Evolutionary conservation across 148 eudicot genomes (phyloP).

Genomic region (Pharnaceum exiguum): DNA sequence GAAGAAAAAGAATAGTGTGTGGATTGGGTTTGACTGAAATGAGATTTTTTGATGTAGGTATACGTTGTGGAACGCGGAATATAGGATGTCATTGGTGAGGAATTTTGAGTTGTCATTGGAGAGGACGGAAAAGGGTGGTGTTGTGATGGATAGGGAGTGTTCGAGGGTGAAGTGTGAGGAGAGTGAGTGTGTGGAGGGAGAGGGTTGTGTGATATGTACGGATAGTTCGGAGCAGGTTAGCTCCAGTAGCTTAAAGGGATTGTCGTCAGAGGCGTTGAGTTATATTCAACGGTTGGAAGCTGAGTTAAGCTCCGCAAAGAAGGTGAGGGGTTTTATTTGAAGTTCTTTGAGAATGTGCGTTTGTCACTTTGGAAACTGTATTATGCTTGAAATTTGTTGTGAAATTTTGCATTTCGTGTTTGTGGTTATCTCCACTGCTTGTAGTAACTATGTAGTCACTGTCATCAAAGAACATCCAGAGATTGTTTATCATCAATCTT

Average conservation of each 20-base stretch:
- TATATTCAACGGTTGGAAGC: constrained; percentile 64
- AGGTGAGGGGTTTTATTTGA: constrained; percentile 34
- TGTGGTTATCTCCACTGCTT: too few species aligned
- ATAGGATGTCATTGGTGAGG: constrained; percentile 69
- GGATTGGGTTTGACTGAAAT: too few species aligned
- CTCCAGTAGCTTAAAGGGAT: constrained; percentile 34
- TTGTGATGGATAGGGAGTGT: constrained; percentile 24
- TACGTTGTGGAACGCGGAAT: constrained; percentile 92
- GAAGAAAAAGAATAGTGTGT: too few species aligned
- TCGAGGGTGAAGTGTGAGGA: constrained; percentile 24
- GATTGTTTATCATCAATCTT: too few species aligned
- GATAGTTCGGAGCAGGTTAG: constrained; percentile 32
- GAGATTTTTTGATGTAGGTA: constrained; percentile 33
- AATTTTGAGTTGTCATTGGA: constrained; percentile 52
- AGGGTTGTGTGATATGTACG: constrained; percentile 4
- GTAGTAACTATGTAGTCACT: too few species aligned
- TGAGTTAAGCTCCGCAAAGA: constrained; percentile 43
- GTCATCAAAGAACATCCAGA: too few species aligned
- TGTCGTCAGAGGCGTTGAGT: constrained; percentile 48
- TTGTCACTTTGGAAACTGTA: too few species aligned
- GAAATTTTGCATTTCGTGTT: background rate
- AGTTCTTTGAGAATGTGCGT: background rate
- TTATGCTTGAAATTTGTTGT: too few species aligned
- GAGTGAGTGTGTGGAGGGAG: constrained; percentile 25
- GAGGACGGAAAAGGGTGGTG: constrained; percentile 15